These are phyloP conservation scores for Diplodia mutila DNA, from an alignment of 2,329 filamentous ascomycete species.

Conservation along the genomic window DNA sequence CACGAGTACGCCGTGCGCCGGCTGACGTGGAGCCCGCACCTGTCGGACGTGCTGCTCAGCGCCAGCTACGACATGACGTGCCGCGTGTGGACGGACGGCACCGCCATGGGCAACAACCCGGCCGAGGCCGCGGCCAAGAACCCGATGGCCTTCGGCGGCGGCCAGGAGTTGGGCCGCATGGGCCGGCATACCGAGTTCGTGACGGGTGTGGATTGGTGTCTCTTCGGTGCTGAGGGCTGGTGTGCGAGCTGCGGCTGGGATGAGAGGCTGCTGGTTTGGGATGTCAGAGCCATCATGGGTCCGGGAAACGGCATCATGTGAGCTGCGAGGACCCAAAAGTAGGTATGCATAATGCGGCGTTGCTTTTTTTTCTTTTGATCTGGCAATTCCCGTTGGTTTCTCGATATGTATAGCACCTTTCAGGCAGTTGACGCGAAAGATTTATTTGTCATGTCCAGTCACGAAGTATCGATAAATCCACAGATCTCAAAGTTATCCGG, in stretches of 20 bases:
- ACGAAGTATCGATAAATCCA: background rate
- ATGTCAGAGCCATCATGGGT: conserved; percentile 70
- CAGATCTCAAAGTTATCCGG: too few species aligned
- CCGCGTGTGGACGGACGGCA: conserved; percentile 88
- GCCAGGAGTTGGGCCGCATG: conserved; percentile 82
- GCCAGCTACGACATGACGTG: conserved; percentile 99
- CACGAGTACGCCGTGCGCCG: conserved; percentile 90
- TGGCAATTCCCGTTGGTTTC: background rate
- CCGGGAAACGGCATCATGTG: background rate
- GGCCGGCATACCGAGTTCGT: conserved; percentile 93
- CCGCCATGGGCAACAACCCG: conserved; percentile 49
- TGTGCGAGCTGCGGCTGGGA: conserved; percentile 95
- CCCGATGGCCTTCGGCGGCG: conserved; percentile 53
- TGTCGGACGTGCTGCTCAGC: conserved; percentile 83
- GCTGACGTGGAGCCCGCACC: conserved; percentile 89
- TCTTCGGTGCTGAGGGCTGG: conserved; percentile 96
- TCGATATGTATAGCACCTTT: background rate
- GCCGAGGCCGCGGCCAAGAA: conserved; percentile 41
- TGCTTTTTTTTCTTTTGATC: background rate
- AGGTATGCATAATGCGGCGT: conserved; percentile 17
- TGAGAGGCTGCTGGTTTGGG: conserved; percentile 88
- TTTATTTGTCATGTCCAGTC: background rate
- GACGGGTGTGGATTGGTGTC: conserved; percentile 95
- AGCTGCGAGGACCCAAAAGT: background rate
- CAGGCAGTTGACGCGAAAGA: background rate